phyloP scores from a whole-genome alignment of 495 filamentous ascomycete species.

The Viridothelium virens region DNA sequence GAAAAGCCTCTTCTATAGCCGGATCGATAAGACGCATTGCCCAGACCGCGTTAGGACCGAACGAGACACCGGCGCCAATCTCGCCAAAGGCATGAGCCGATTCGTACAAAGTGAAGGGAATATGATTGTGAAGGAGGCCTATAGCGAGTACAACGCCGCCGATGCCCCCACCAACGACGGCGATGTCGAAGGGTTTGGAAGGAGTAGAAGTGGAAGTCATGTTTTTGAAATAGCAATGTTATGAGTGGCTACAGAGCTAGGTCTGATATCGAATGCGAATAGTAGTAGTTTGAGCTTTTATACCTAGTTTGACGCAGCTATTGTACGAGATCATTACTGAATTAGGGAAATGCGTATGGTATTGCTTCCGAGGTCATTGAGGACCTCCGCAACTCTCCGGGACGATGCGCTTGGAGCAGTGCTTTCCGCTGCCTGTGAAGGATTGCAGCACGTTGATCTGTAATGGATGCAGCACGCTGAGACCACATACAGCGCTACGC shows the following conservation, averaged over 20 bases:
- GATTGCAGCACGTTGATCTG: too few relatives aligned
- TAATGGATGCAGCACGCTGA: too few relatives aligned
- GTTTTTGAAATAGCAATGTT: neutral
- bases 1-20: slow-evolving; percentile 40
- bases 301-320: neutral
- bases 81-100: slow-evolving; percentile 31
- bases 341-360: neutral
- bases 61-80: slow-evolving; percentile 56
- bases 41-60: slow-evolving; percentile 51
- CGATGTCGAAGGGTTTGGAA: slow-evolving; percentile 20
- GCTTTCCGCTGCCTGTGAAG: too few relatives aligned
- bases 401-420: too few relatives aligned
- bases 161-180: slow-evolving; percentile 26
- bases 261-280: neutral
- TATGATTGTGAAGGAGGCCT: slow-evolving; percentile 23
- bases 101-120: slow-evolving; percentile 27
- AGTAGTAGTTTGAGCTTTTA: neutral
- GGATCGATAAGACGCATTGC: slow-evolving; percentile 50
- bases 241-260: too few relatives aligned
- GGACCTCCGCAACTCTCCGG: neutral
- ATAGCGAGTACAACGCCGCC: slow-evolving; percentile 23
- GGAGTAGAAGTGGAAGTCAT: slow-evolving; percentile 2
- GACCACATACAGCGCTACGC: too few relatives aligned
- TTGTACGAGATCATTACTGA: neutral
- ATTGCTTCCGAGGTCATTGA: slow-evolving; percentile 2